Evolutionary conservation across 495 filamentous ascomycete genomes (phyloP), one percentile per base, ranked within the genome.

Genomic region (Penicillium salamii): DNA sequence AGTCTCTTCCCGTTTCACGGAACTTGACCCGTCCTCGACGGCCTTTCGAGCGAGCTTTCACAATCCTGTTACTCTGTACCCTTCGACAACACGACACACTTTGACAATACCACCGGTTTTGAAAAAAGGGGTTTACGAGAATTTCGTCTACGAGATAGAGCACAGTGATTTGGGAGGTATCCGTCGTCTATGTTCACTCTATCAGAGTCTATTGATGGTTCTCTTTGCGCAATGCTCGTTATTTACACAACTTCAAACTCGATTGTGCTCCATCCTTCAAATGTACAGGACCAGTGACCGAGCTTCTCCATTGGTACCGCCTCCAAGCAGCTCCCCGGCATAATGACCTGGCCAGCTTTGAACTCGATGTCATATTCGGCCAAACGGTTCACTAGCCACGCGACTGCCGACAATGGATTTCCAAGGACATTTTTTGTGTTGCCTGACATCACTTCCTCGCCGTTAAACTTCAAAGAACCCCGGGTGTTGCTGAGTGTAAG

Each of bases 361-460:
- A 62, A 54, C 23, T 58, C 52, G 18, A 62, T 50, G 24, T 46
- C 53, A 45, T 58, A 58, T 24, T 46, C 47, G 7, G 59, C 37
- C 43, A 59, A 43, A 18, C 50, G 26, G 17, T 59, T 58, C 8
- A 58, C 47, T 19, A 62, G 33, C 53, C 55, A 62, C 17, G 55
- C 55, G 12, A 54, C 43, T 5, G 43, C 59, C 13, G 55, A 50
- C 0, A 62, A 20, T 7, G 59, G 59, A 31, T 62, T 58, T 0
- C 59, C 53, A 13, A 58, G 50, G n/a, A 58, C 31, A 33, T 58
- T 58, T 32, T 43, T 53, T 12, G 50, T 61, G 29, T 56, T 61
- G 2, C 57, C 53, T 11, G 42, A 26, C 59, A 62, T 56, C 15
- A 57, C 49, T 21, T 62, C 52, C 20, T 46, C 15, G 23, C 51